phyloP scores from a whole-genome alignment of 345 rosid species.

The Populus ilicifolia region DNA sequence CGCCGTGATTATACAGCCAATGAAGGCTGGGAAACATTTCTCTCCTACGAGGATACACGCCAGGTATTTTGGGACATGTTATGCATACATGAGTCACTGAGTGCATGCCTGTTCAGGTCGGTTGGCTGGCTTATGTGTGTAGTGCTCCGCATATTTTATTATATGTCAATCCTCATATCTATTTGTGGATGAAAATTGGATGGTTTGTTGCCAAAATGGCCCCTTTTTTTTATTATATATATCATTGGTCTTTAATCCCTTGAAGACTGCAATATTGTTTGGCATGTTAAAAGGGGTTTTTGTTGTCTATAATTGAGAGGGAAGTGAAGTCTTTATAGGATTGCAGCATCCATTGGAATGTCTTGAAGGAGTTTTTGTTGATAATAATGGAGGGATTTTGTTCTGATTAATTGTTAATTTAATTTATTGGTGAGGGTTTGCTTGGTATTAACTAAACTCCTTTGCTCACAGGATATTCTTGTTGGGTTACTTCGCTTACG shows the following conservation, averaged over 20 bases:
- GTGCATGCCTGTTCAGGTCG: background rate
- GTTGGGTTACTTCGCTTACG: slow-evolving; percentile 87
- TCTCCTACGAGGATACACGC: slow-evolving; percentile 89
- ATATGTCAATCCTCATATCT: background rate
- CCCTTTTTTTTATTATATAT: too few species aligned
- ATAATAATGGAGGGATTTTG: background rate
- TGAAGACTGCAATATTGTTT: background rate
- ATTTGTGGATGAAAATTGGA: background rate
- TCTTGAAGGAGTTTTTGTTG: background rate
- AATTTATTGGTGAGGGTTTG: background rate
- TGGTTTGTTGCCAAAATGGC: background rate
- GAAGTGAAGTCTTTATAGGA: background rate
- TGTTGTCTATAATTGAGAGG: background rate
- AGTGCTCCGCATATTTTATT: background rate
- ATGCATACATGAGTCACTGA: background rate
- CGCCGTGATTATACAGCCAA: slow-evolving; percentile 98
- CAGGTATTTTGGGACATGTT: slow-evolving; percentile 51
- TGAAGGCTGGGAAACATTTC: slow-evolving; percentile 98
- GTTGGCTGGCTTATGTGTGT: background rate
- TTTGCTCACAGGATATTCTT: slow-evolving; percentile 74
- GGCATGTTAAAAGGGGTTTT: background rate
- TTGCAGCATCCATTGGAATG: background rate
- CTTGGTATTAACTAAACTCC: background rate
- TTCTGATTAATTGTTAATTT: background rate
- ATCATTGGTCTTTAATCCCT: background rate